Evolutionary conservation across 805 yeast genomes (phyloP), one percentile per base, ranked within the genome.

Genomic region (Candida hispaniensis): DNA sequence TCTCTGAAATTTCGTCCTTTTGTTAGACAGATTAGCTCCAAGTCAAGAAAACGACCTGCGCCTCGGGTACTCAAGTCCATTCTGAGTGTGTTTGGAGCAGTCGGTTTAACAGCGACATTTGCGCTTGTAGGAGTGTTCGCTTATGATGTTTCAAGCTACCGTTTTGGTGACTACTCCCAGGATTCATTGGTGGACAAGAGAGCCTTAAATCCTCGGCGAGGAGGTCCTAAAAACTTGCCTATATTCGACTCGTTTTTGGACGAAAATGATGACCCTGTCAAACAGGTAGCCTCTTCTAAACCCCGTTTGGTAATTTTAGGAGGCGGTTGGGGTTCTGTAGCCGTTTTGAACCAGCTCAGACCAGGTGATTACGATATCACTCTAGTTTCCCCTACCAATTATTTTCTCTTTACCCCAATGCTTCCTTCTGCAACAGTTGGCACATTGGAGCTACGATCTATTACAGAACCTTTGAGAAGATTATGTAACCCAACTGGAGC

Each of bases 211-310:
- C 80, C 82, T 18, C 58, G 61, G 23, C 49, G 48, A 6, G 83
- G 83, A 5, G 85, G 85, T 3, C 82, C 83, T 14, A 79, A 76
- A 49, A 73, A 77, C 45, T 56, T 77, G 40, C 82, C 81, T 1
- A 68, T 76, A 17, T 59, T 73, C 42, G 64, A 63, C 22, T 61
- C 67, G 20, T 68, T 66, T 41, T 54, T 76, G 38, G 83, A 75
- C 47, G 69, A 71, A 23, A 66, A 61, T 41, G 82, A 76, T 48
- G 53, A 59, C 16, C 63, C 58, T 13, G 63, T 54, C 3, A 42
- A 40, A 24, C 15, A 23, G 5, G 39, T 14, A 10, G 11, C 25
- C 12, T 18, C 39, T n/a, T 7, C 58, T 41, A 71, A 65, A 50
- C 78, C 38, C 20, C 65, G 66, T 41, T 55, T 75, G 34, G 79